phyloP scores from a whole-genome alignment of 2,329 filamentous ascomycete genomes.

The Curvularia sp. region DNA sequence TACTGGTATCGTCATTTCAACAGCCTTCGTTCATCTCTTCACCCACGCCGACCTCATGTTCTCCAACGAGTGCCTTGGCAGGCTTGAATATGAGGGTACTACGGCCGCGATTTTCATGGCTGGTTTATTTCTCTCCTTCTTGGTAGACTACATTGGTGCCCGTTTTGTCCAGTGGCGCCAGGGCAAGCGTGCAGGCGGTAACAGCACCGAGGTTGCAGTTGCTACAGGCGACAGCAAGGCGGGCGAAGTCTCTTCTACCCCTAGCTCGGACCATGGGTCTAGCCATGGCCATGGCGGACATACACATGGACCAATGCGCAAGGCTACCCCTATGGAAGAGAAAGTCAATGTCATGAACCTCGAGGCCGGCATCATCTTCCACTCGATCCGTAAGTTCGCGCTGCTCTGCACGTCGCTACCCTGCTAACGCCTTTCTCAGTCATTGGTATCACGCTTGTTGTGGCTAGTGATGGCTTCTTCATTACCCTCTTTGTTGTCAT shows the following conservation, averaged over 20 bases:
- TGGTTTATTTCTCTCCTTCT: conserved; percentile 74
- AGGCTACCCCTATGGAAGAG: conserved; percentile 41
- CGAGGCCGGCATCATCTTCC: conserved; percentile 77
- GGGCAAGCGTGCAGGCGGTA: conserved; percentile 22
- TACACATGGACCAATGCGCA: conserved; percentile 32
- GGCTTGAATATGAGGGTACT: conserved; percentile 71
- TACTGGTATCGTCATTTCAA: conserved; percentile 75
- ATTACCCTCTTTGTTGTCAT: conserved; percentile 67
- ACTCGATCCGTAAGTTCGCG: conserved; percentile 67
- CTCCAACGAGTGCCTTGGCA: conserved; percentile 70
- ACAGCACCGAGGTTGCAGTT: conserved; percentile 25
- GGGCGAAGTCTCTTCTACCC: conserved; percentile 12
- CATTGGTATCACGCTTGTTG: conserved; percentile 68
- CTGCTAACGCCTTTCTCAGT: conserved; percentile 51
- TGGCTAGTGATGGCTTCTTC: conserved; percentile 60
- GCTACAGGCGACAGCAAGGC: conserved; percentile 25
- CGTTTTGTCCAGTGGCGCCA: conserved; percentile 60
- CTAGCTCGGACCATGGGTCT: conserved; percentile 25
- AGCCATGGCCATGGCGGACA: conserved; percentile 28
- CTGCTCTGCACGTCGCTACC: background rate
- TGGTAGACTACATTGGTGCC: conserved; percentile 72
- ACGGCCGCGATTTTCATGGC: conserved; percentile 76
- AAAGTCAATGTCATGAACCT: conserved; percentile 72
- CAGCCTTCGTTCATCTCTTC: conserved; percentile 74
- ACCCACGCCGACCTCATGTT: conserved; percentile 79